Base-by-base conservation (phyloP, 2,329 filamentous ascomycete species). In the Scedosporium apiospermum region DNA sequence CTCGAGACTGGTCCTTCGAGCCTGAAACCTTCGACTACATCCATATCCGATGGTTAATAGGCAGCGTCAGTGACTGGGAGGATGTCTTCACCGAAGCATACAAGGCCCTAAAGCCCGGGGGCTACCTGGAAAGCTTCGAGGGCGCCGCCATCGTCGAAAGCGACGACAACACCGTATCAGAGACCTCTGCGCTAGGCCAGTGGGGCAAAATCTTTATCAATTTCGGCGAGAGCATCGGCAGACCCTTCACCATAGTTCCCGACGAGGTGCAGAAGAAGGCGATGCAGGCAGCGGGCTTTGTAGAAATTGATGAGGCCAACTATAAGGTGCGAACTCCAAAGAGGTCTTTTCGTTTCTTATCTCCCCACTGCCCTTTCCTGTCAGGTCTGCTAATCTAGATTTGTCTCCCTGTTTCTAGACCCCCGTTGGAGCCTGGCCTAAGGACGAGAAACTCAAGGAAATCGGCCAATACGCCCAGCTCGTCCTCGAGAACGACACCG, bases 31-130 rank as follows among this genome's bases (percentile, higher is more conserved):
- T 87, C 67, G 84, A 88, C 71, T 81, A 82, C 64, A 79, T 88
- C 63, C 85, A 87, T 71, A 78, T 82, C 2, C 78, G 82, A 4
- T 69, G 83, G 66, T 77, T 89, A 72, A 75, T 77, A 2, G 86
- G 86, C 21, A 78, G 80, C 57, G 80, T 88, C 65, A 71, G 75
- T 0, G 80, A 85, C 65, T 88, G 85, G 74, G 74, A 76, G 21
- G 72, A 77, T 10, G 72, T 88, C 5, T 79, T 88, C 64, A 70
- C 71, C 14, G 80, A 83, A 64, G 71, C 78, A 0, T 82, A 73
- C 64, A 72, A 72, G 61, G 79, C 84, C 63, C 71, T 84, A 18
- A 80, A 80, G 65, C 70, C 71, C 0, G 71, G 72, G 1, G 72
- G 71, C 9, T 74, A 68, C 66, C 63, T 73, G 7, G 69, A 74